A percentile compares a stretch with the other conserved stretches of the same genome.
Evolutionary conservation across 192 early-diverging fungal genomes (phyloP).

Genomic region (Diversispora epigaea): DNA sequence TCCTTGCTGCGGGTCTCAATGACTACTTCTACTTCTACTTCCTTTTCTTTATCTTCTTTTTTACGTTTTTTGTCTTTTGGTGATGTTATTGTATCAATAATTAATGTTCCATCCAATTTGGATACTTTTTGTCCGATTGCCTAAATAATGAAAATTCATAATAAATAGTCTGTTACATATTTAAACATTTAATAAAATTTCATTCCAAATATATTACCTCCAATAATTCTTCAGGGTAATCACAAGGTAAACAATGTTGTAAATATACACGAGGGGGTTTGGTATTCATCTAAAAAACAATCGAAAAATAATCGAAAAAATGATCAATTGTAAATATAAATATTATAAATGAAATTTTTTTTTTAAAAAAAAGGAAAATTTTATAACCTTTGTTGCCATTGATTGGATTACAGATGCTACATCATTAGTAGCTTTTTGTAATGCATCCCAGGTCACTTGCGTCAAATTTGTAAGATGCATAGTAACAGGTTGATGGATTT

Average conservation of each 20-base stretch:
- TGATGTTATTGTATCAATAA: background rate
- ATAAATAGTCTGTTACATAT: background rate
- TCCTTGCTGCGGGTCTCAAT: background rate
- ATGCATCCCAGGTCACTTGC: constrained; percentile 26
- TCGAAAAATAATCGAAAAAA: background rate
- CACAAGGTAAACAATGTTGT: constrained; percentile 22
- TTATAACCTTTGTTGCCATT: constrained; percentile 21
- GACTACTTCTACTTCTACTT: background rate
- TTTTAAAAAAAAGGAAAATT: background rate
- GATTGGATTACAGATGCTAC: background rate
- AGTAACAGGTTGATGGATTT: constrained; percentile 19
- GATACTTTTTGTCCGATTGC: constrained; percentile 12
- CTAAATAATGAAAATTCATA: background rate
- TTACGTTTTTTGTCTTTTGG: constrained; percentile 14
- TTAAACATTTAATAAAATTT: background rate
- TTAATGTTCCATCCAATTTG: constrained; percentile 15
- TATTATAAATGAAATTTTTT: background rate
- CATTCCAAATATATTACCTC: background rate
- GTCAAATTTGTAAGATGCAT: constrained; percentile 15
- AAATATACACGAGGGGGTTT: constrained; percentile 18
- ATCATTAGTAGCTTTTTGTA: constrained; percentile 26
- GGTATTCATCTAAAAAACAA: background rate
- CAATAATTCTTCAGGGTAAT: constrained; percentile 20
- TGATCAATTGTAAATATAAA: background rate
- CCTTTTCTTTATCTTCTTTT: constrained; percentile 15